Base-by-base conservation (phyloP, 352 stramenopile species). In the Peronospora farinosa region DNA sequence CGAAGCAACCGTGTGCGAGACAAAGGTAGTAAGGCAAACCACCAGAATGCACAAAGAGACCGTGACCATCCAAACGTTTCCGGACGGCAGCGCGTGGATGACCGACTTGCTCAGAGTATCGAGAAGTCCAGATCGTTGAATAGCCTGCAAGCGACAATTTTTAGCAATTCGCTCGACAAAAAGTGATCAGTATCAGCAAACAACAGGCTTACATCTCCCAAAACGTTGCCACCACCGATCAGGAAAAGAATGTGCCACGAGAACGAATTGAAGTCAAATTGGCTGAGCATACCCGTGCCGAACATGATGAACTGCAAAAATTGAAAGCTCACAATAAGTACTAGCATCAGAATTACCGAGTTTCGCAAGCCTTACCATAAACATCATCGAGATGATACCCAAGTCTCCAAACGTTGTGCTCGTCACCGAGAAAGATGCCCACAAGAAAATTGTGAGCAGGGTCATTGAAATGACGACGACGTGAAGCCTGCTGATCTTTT, bases 241-340 rank as follows among this genome's bases (percentile, higher is more conserved):
- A 97, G 58, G 54, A 96, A 96, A 10, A 97, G 67, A 49, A 95
- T 96, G 57, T 97, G 88, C 88, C 88, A 97, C 12, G 86, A 96
- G 50, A 97, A 95, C 40, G 82, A 95, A 54, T 97, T 96, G 54
- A 97, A 96, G 63, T 97, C 88, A 25, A 96, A 92, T 63, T 96
- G 79, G 38, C 80, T 95, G 7, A 95, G 67, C 69, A 93, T 92
- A 19, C 84, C 85, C 5, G 78, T 86, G 36, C 84, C 84, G 57
- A 95, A 95, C 78, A 94, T 87, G 37, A 87, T 68, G 40, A 88
- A 86, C 82, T 92, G 51, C 7, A 53, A 32, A 41, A 3, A 47
- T 1, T 12, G 17, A 51, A 39, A 15, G 17, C 17, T 46, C 8
- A 9, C 8, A 51, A 25, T 62, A 11, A 54, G 48, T 9, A 39